Evolutionary conservation across 2,329 filamentous ascomycete species (phyloP).

Genomic region (Cadophora gregata): DNA sequence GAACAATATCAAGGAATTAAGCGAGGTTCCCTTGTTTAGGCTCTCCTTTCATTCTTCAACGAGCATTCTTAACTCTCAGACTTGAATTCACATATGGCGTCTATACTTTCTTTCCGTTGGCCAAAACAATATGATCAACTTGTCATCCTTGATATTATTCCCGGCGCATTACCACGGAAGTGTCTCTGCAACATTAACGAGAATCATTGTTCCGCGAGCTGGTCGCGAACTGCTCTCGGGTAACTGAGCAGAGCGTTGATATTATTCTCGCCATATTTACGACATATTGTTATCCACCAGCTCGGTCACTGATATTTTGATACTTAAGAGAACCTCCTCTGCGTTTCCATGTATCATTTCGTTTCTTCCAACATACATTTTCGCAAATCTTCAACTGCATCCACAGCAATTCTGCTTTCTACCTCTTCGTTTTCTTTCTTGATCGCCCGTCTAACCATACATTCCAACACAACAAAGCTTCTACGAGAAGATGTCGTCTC

Average conservation of each 20-base stretch:
- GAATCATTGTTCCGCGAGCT: constrained; percentile 13
- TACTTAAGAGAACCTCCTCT: constrained; percentile 7
- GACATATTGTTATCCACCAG: constrained; percentile 16
- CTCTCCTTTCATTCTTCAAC: constrained; percentile 27
- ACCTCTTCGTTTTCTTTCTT: constrained; percentile 1
- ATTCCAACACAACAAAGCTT: background rate
- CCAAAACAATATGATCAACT: constrained; percentile 31
- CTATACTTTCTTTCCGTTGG: constrained; percentile 18
- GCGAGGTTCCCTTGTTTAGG: constrained; percentile 23
- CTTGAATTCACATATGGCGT: constrained; percentile 9
- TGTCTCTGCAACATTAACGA: constrained; percentile 17
- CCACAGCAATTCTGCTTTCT: constrained; percentile 10
- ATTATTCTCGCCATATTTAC: constrained; percentile 17
- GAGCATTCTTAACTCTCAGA: constrained; percentile 16
- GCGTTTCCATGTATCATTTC: background rate
- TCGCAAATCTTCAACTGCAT: background rate
- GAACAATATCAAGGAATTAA: constrained; percentile 39
- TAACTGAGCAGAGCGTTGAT: constrained; percentile 1
- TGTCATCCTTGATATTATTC: constrained; percentile 24
- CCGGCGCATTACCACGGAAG: background rate
- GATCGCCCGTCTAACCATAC: background rate
- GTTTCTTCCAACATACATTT: constrained; percentile 7
- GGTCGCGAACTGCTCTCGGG: background rate
- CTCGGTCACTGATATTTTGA: background rate
- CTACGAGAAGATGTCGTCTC: constrained; percentile 32